These are phyloP conservation scores for Arabidopsis thaliana DNA, from an alignment of 345 rosid genomes.

Conservation along the genomic window DNA sequence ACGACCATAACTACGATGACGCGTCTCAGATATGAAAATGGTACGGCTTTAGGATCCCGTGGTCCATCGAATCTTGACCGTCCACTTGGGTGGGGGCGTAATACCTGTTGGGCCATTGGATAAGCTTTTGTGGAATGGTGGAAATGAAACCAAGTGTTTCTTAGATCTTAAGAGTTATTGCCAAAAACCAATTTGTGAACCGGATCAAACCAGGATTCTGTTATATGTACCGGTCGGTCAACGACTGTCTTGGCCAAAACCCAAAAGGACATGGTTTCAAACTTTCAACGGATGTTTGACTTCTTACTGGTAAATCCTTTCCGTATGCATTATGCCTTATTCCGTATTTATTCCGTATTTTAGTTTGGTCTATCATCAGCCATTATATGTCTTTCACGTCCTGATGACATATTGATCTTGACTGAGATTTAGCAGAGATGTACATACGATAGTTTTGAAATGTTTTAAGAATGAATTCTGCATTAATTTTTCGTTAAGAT, in stretches of 20 bases:
- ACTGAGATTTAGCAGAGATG: background rate
- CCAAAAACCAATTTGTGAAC: constrained; percentile 16
- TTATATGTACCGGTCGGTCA: constrained; percentile 9
- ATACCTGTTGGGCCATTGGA: constrained; percentile 21
- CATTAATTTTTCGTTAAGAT: background rate
- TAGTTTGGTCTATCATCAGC: background rate
- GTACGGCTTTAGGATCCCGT: constrained; percentile 32
- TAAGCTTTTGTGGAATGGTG: constrained; percentile 29
- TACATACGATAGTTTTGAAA: background rate
- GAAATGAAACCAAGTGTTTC: constrained; percentile 22
- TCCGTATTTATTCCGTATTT: constrained; percentile 24
- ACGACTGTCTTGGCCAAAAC: constrained; percentile 5
- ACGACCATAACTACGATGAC: constrained; percentile 25
- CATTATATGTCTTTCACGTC: background rate
- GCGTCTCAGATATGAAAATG: constrained; percentile 29
- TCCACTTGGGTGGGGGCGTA: constrained; percentile 27
- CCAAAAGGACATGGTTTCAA: constrained; percentile 13
- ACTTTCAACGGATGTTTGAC: constrained; percentile 17
- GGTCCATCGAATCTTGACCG: constrained; percentile 36
- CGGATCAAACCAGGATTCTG: background rate
- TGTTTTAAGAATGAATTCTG: background rate
- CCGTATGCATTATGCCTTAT: constrained; percentile 22
- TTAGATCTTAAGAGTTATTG: background rate
- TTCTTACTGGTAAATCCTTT: constrained; percentile 1
- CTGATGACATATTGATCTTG: background rate